A percentile compares a stretch with the other conserved stretches of the same genome.
phyloP scores from a whole-genome alignment of 805 yeast genomes.

The Helenozyma rhizophorensis region DNA sequence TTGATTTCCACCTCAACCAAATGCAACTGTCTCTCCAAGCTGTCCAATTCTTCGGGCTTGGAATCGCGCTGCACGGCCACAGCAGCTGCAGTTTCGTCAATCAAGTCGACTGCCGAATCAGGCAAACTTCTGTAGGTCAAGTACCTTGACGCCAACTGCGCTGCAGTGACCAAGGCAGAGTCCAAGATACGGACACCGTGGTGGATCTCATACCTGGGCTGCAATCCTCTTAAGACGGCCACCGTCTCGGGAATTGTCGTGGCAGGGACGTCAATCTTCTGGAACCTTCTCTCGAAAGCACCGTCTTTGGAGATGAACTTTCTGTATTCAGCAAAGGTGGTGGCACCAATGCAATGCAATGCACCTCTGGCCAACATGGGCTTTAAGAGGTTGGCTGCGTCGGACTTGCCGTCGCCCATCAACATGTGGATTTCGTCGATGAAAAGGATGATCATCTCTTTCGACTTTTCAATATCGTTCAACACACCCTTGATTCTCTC shows the following conservation, averaged over 20 bases:
- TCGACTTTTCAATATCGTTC: conserved; percentile 86
- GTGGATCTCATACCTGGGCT: conserved; percentile 91
- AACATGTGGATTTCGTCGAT: conserved; percentile 98
- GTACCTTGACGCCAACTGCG: conserved; percentile 90
- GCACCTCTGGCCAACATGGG: conserved; percentile 97
- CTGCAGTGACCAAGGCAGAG: conserved; percentile 89
- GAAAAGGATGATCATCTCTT: conserved; percentile 81
- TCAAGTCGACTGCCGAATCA: conserved; percentile 93
- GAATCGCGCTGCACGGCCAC: conserved; percentile 99
- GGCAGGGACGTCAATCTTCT: conserved; percentile 92
- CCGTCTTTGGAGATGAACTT: conserved; percentile 93
- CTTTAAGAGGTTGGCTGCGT: conserved; percentile 93
- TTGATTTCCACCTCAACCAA: conserved; percentile 92
- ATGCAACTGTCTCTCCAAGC: conserved; percentile 87
- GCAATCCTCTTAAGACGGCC: conserved; percentile 94
- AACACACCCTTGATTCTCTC: conserved; percentile 96
- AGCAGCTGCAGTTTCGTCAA: conserved; percentile 93
- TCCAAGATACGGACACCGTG: conserved; percentile 97
- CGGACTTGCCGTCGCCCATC: conserved; percentile 98
- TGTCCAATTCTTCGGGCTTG: conserved; percentile 94
- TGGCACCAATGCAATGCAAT: conserved; percentile 97
- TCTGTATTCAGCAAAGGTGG: conserved; percentile 92
- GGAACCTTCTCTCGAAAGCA: conserved; percentile 98
- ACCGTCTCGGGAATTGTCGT: conserved; percentile 90
- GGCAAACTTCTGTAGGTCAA: conserved; percentile 94